A percentile compares a stretch with the other conserved stretches of the same genome.
Conservation (phyloP, 164 flowering plant species). For the Berberis thunbergii region DNA sequence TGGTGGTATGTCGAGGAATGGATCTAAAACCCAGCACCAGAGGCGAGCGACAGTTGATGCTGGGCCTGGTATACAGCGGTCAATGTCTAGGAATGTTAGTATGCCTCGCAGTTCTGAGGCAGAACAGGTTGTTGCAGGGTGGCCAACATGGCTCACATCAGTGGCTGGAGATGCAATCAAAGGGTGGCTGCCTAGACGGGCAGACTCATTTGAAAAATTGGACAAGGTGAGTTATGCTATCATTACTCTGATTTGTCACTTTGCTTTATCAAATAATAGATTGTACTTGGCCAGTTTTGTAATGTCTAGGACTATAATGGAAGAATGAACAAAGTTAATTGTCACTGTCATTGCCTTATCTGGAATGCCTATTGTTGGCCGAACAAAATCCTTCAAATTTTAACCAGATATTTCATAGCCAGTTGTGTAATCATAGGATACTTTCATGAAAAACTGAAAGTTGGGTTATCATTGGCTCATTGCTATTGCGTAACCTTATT, state of each 20-base stretch:
- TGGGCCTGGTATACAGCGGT: constrained; percentile 10
- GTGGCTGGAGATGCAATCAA: constrained; percentile 33
- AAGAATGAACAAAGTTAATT: too few species aligned
- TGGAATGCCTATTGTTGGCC: too few species aligned
- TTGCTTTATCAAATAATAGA: too few species aligned
- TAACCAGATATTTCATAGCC: too few species aligned
- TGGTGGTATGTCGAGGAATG: constrained; percentile 2
- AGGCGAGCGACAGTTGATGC: constrained; percentile 15
- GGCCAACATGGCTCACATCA: constrained; percentile 34
- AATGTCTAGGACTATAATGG: too few species aligned
- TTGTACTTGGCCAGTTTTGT: too few species aligned
- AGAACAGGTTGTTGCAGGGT: constrained; percentile 15
- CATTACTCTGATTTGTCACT: neutral
- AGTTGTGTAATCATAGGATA: too few species aligned
- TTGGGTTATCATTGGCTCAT: too few species aligned
- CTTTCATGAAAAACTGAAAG: too few species aligned
- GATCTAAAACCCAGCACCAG: constrained; percentile 11
- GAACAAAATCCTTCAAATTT: too few species aligned
- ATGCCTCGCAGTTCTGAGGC: constrained; percentile 18
- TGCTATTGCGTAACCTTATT: too few species aligned
- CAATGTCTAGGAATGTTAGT: constrained; percentile 15
- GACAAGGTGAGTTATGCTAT: constrained; percentile 22
- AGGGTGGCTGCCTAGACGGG: constrained; percentile 30
- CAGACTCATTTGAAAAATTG: constrained; percentile 33
- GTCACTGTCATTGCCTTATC: too few species aligned